Base-by-base conservation (phyloP, 768 basidiomycete genomes). In the Collybiopsis confluens region DNA sequence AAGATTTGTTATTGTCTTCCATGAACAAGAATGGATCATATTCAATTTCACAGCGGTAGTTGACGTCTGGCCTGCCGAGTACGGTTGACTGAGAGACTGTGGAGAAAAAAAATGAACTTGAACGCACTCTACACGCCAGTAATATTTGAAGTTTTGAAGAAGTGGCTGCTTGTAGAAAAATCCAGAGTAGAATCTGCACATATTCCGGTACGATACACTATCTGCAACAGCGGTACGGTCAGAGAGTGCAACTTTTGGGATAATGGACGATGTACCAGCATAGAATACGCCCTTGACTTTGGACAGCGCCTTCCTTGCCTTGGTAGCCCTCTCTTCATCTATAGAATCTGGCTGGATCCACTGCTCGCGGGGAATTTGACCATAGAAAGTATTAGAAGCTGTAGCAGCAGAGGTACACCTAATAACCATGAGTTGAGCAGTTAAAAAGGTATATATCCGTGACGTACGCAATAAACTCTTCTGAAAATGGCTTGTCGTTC, bases 21-120 rank as follows among this genome's bases (percentile, higher is more conserved):
- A 95, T 92, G 52, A 82, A 74, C 43, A 85, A 67, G 76, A 95
- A 95, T 0, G 92, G 90, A 59, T 92, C 90, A 54, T 82, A 82
- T 20, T 24, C 41, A 5, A 52, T 43, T 40, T 52, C 50, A 16
- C 92, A 95, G 69, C 77, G 83, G 61, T 77, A 76, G 61, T 81
- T 79, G 56, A 86, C 73, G 56, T 73, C 71, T 7, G 85, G 85
- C 57, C 81, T 82, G 35, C 11, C 23, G 15, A 18, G 15, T 4
- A 7, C 35, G 4, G 20, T 20, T 41, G 6, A 20, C n/a, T 42
- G 3, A 10, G n/a, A 35, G n/a, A n/a, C 13, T 37, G 53, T n/a
- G 27, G 24, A n/a, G 24, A 2, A 16, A 45, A 15, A 15, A 3
- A 15, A 3, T 3, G 11, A 45, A 41, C 8, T n/a, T n/a, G n/a